Conservation (phyloP, 495 filamentous ascomycete species). For the Talaromyces proteolyticus region DNA sequence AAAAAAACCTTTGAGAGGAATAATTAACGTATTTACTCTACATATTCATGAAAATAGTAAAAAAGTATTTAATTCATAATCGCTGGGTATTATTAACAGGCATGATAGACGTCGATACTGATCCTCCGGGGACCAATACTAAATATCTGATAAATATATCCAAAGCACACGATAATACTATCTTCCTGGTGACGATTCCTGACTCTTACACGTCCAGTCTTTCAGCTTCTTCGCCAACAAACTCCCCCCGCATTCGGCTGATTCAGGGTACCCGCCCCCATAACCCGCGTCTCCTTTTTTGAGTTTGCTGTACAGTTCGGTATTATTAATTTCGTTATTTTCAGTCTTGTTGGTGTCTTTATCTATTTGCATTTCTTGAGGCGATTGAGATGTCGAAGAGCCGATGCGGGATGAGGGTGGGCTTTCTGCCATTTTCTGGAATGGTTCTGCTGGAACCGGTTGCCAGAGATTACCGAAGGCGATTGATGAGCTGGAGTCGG, state of each 20-base stretch:
- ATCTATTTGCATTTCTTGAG: constrained; percentile 1
- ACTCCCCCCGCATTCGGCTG: constrained; percentile 44
- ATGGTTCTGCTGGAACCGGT: not conserved
- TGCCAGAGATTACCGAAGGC: constrained; percentile 14
- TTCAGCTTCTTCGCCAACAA: constrained; percentile 49
- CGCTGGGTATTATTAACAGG: too few species aligned
- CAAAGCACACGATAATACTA: too few species aligned
- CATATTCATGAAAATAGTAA: too few species aligned
- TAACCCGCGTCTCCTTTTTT: constrained; percentile 64
- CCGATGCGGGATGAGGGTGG: not conserved
- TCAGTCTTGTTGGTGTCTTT: constrained; percentile 12
- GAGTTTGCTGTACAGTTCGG: constrained; percentile 56
- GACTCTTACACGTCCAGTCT: constrained; percentile 43
- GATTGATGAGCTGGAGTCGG: constrained; percentile 11
- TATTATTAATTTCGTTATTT: constrained; percentile 10
- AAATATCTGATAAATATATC: too few species aligned
- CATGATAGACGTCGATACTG: too few species aligned
- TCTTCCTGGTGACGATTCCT: too few species aligned
- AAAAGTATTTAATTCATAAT: too few species aligned
- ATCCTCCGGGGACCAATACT: too few species aligned
- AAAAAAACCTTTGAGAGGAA: too few species aligned
- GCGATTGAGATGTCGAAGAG: not conserved
- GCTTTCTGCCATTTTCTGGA: not conserved
- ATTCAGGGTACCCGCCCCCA: constrained; percentile 48
- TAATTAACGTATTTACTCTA: too few species aligned